Evolutionary conservation across 805 yeast species (phyloP).

Genomic region (Zygotorulaspora sp.): DNA sequence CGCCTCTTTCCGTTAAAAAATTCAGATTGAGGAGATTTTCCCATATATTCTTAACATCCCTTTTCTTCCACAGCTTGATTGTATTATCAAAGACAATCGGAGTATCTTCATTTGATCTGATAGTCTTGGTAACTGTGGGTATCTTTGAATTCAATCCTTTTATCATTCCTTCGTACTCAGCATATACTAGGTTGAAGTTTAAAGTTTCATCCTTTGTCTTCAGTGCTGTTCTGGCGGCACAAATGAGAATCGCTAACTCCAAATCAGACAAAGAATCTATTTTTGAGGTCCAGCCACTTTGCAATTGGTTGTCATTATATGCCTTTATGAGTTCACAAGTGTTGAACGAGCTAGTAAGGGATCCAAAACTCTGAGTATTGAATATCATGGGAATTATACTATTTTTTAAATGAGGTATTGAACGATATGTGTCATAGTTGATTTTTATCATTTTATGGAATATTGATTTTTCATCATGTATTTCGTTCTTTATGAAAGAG

Average conservation of each 20-base stretch:
- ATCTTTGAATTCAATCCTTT: slow-evolving; percentile 40
- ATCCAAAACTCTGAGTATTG: slow-evolving; percentile 27
- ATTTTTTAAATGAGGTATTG: slow-evolving; percentile 48
- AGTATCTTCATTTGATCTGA: slow-evolving; percentile 30
- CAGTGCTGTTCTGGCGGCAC: slow-evolving; percentile 67
- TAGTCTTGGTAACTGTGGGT: slow-evolving; percentile 32
- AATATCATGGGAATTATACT: slow-evolving; percentile 42
- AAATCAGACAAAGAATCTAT: slow-evolving; percentile 54
- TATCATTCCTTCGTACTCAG: slow-evolving; percentile 63
- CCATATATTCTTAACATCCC: slow-evolving; percentile 67
- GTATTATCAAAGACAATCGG: slow-evolving; percentile 37
- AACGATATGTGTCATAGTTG: slow-evolving; percentile 57
- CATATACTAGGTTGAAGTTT: slow-evolving; percentile 71
- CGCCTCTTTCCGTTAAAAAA: slow-evolving; percentile 45
- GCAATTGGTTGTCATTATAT: slow-evolving; percentile 30
- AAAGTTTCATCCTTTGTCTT: slow-evolving; percentile 54
- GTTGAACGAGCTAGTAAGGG: slow-evolving; percentile 24
- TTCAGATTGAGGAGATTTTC: slow-evolving; percentile 57
- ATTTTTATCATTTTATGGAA: slow-evolving; percentile 39
- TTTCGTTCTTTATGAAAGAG: slow-evolving; percentile 29
- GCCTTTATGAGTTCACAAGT: slow-evolving; percentile 19
- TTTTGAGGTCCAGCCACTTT: slow-evolving; percentile 24
- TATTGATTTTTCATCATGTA: slow-evolving; percentile 30
- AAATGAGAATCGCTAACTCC: slow-evolving; percentile 65
- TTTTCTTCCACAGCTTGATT: slow-evolving; percentile 55